Conservation (phyloP, 371 early-diverging fungal species). For the Mortierella sp. region DNA sequence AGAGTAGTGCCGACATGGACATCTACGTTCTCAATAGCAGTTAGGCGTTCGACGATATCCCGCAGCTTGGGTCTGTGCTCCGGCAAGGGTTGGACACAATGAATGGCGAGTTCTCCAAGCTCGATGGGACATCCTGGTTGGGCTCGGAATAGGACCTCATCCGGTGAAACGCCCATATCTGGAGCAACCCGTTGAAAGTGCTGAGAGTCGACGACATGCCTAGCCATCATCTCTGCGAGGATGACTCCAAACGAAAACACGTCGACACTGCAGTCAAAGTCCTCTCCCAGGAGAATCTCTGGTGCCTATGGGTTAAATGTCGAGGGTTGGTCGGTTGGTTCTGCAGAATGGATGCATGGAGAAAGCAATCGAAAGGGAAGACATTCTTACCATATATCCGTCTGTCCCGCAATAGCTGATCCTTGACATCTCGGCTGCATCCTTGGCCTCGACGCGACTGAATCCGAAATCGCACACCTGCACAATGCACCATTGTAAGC, state of each 20-base stretch:
- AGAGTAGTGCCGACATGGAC: constrained; percentile 52
- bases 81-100: constrained; percentile 45
- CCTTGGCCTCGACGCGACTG: constrained; percentile 59
- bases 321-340: background rate
- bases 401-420: constrained; percentile 74
- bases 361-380: background rate
- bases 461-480: constrained; percentile 76
- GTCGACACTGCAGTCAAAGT: constrained; percentile 67
- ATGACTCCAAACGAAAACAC: constrained; percentile 71
- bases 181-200: constrained; percentile 57
- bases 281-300: constrained; percentile 68
- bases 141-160: constrained; percentile 49
- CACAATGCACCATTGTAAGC: background rate
- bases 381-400: constrained; percentile 54
- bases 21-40: constrained; percentile 51
- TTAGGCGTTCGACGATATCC: constrained; percentile 41
- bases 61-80: constrained; percentile 35
- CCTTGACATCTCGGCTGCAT: constrained; percentile 62
- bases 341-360: background rate
- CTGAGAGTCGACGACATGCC: constrained; percentile 57
- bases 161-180: constrained; percentile 60
- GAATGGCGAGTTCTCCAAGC: constrained; percentile 52
- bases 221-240: constrained; percentile 65
- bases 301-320: constrained; percentile 62
- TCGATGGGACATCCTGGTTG: constrained; percentile 49